phyloP scores from a whole-genome alignment of 1,284 basidiomycete species.

The Erythrobasidium hasegawianum region DNA sequence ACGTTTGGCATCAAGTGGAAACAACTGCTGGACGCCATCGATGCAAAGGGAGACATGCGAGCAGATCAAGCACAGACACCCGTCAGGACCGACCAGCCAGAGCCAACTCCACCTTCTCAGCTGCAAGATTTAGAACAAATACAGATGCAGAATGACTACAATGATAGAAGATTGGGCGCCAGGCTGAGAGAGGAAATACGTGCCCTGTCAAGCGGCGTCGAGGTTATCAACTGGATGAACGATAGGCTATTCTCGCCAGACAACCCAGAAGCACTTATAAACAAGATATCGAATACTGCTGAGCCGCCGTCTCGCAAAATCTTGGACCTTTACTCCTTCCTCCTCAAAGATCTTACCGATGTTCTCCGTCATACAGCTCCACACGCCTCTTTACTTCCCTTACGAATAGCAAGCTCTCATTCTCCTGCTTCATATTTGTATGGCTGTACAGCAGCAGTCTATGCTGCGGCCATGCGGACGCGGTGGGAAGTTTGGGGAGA shows the following conservation, averaged over 20 bases:
- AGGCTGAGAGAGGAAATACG: conserved; percentile 14
- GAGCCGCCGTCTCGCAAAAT: background rate
- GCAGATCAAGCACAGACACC: background rate
- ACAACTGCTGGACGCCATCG: background rate
- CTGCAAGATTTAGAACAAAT: background rate
- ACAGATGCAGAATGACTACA: background rate
- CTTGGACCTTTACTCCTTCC: conserved; percentile 6
- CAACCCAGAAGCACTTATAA: conserved; percentile 12
- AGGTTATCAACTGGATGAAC: conserved; percentile 27
- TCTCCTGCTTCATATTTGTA: conserved; percentile 20
- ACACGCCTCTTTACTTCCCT: conserved; percentile 9
- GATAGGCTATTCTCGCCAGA: conserved; percentile 9
- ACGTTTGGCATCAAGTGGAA: background rate
- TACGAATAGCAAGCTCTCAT: conserved; percentile 17
- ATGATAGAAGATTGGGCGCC: background rate
- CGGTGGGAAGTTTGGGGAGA: conserved; percentile 26
- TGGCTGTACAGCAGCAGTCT: conserved; percentile 23
- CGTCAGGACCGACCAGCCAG: background rate
- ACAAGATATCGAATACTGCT: background rate
- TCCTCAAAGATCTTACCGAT: conserved; percentile 20
- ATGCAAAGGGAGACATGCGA: background rate
- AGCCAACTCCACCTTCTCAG: background rate
- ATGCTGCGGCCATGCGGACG: conserved; percentile 11
- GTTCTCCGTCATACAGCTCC: conserved; percentile 11
- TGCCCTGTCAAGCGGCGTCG: conserved; percentile 1